Base-by-base conservation (phyloP, 176 grass and related monocot species). In the Oryza brachyantha region DNA sequence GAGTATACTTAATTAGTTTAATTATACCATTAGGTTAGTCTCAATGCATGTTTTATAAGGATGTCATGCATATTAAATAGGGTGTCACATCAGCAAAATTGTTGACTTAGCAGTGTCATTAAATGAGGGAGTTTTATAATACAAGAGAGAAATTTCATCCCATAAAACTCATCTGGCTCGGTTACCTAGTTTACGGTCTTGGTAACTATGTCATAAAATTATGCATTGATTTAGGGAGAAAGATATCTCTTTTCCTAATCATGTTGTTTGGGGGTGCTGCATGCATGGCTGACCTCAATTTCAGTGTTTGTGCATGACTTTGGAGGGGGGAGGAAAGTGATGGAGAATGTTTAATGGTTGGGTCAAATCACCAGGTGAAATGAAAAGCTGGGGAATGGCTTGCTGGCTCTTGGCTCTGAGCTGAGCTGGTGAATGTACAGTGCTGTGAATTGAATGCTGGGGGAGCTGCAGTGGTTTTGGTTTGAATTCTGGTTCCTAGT, bases 351-450 rank as follows among this genome's bases (percentile, higher is more conserved):
- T 24, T n/a, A 62, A 40, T 19, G 29, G 65, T 31, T 69, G 42
- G 40, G 77, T 87, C 80, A 84, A 84, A 87, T 87, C 76, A 69
- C 41, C 88, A 87, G 80, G 70, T 90, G 84, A 72, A 76, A 80
- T 90, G 84, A 72, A 76, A 80, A 29, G 26, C 36, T 76, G 35
- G 37, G n/a, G 24, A 41, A 57, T 22, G 69, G n/a, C 3, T 5
- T 24, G 3, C 11, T 14, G 6, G 50, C 35, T 27, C 14, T 22
- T 66, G 74, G 24, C 35, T 38, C 6, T n/a, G 34, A 82, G 81
- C 26, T 87, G 78, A 38, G 66, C 62, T 28, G 32, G 36, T 8
- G 35, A 26, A 21, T 61, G 64, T 52, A 68, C 43, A 46, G 43
- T 46, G 41, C 11, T 38, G 13, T 16, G 61, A 29, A 81, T 75